Base-by-base conservation (phyloP, 2,329 filamentous ascomycete genomes). In the Emergomyces orientalis region DNA sequence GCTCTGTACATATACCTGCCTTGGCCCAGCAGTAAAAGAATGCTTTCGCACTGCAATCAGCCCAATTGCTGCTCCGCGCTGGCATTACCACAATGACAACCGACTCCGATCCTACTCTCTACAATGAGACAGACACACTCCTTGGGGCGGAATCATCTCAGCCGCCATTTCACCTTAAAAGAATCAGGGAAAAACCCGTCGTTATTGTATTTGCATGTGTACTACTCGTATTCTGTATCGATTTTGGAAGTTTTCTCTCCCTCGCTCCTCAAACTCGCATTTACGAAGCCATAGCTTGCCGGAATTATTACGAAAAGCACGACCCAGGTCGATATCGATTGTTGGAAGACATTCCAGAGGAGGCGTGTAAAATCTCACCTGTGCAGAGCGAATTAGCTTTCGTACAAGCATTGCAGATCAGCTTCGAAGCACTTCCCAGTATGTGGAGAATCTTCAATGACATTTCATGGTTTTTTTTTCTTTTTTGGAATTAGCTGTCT, bases 321-420 rank as follows among this genome's bases (percentile, higher is more conserved):
- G 77, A 81, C 62, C 73, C 77, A 22, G 74, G 71, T n/a, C 71
- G 76, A 63, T 78, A 82, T 65, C 71, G 69, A 1, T 63, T 67
- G 9, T 71, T 76, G 64, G 77, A 78, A 14, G 71, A 73, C 30
- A 75, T 82, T 19, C 71, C 75, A 0, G 80, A 82, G 71, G 71
- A 73, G n/a, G 66, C 78, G 65, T 82, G 80, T 69, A 82, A 82
- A 71, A 70, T 77, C n/a, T 74, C 77, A 39, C 73, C 73, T 51
- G 74, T 82, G 25, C 80, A 82, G 66, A 74, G 78, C 56, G 76
- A 79, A 68, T 66, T 82, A 66, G 80, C 80, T 0, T 77, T 78
- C 61, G 77, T 82, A 14, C 80, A 81, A 65, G 80, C 79, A 1
- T 80, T 79, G 71, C 75, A 77, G 68, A 78, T 79, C 64, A 79